These are phyloP conservation scores for Purshia tridentata DNA, from an alignment of 306 rosid genomes.

Conservation along the genomic window DNA sequence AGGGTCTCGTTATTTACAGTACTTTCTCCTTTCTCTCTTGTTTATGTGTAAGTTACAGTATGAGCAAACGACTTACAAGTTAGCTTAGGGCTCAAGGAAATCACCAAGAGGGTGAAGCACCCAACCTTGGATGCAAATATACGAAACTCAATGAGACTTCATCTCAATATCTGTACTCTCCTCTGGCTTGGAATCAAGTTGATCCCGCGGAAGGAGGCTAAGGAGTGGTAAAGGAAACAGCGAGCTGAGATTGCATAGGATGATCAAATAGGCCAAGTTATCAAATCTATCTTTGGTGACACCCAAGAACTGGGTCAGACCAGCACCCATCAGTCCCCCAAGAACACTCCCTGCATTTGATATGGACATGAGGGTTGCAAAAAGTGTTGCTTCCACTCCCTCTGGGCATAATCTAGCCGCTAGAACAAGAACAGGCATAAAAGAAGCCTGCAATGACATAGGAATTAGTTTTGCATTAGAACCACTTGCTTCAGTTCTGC, in stretches of 20 bases:
- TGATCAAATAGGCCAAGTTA: conserved; percentile 70
- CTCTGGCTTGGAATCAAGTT: conserved; percentile 40
- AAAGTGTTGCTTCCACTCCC: conserved; percentile 98
- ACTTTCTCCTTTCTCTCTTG: conserved; percentile 3
- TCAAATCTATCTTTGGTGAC: conserved; percentile 83
- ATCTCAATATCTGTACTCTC: conserved; percentile 62
- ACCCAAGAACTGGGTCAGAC: conserved; percentile 81
- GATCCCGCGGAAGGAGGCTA: conserved; percentile 76
- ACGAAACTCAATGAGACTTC: conserved; percentile 61
- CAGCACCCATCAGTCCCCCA: conserved; percentile 95
- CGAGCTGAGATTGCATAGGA: conserved; percentile 87
- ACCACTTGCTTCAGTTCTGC: conserved; percentile 25
- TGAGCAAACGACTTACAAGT: conserved; percentile 7
- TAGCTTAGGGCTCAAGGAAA: conserved; percentile 2
- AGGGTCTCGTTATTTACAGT: conserved; percentile 28
- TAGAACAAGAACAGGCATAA: conserved; percentile 97
- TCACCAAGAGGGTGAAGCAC: not conserved
- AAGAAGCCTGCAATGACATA: conserved; percentile 69
- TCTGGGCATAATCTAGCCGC: conserved; percentile 96
- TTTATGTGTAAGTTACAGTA: conserved; percentile 15
- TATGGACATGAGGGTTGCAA: conserved; percentile 98
- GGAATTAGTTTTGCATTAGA: conserved; percentile 8
- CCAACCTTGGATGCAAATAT: conserved; percentile 9
- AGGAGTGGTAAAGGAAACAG: conserved; percentile 89
- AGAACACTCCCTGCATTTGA: conserved; percentile 89